A percentile compares a stretch with the other conserved stretches of the same genome.
Conservation (phyloP, 2,329 filamentous ascomycete genomes). For the Microsporum audouinii region DNA sequence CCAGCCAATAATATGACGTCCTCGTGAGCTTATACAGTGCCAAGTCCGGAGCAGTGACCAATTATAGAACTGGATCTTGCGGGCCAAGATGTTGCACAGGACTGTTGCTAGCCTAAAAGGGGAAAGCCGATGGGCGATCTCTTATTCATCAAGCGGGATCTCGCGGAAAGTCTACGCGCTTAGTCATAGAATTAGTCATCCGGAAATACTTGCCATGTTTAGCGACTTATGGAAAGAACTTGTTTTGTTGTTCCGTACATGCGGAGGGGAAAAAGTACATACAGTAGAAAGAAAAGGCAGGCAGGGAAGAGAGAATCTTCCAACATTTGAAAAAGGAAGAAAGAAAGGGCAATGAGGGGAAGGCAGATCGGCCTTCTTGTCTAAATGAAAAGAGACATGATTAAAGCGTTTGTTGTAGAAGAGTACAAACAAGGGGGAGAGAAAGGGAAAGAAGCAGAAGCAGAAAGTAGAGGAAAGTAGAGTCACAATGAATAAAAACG, state of each 20-base stretch:
- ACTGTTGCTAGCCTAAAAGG: background rate
- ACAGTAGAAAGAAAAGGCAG: background rate
- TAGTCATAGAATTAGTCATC: background rate
- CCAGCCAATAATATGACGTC: background rate
- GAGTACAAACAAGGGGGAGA: background rate
- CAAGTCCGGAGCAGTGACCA: background rate
- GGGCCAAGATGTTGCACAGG: background rate
- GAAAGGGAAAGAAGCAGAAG: background rate
- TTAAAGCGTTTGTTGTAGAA: background rate
- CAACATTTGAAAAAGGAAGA: background rate
- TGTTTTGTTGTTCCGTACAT: background rate
- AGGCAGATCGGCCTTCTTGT: background rate
- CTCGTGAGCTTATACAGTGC: slow-evolving; percentile 1
- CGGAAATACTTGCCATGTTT: background rate
- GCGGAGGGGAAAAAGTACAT: background rate
- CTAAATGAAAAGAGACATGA: slow-evolving; percentile 1
- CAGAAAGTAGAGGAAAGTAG: background rate
- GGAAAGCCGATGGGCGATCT: background rate
- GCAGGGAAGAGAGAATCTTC: background rate
- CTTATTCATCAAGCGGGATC: background rate
- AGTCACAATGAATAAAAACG: background rate
- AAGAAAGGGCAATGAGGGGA: background rate
- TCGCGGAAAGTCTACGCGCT: background rate
- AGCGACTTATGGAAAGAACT: background rate
- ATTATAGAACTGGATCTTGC: background rate